Evolutionary conservation across 768 basidiomycete species (phyloP), one percentile per base, ranked within the genome.

Genomic region (Kwoniella sp.): DNA sequence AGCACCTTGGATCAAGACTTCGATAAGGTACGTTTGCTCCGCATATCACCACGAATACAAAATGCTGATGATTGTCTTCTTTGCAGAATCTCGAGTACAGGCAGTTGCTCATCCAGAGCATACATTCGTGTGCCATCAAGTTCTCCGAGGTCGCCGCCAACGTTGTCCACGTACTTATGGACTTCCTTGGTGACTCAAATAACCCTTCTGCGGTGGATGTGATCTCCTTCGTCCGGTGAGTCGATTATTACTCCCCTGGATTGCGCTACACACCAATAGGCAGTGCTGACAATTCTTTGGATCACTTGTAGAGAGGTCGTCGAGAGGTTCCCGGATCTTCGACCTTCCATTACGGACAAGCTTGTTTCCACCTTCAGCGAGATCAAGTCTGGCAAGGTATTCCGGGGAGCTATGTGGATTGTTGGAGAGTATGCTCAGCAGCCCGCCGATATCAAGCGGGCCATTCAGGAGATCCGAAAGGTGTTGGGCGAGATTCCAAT

Each of bases 401-500:
- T 91, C 85, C 88, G 93, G 4, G 96, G 95, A 7, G 86, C 97
- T 20, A 85, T 98, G 54, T 98, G 96, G 95, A 96, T 98, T 69
- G 85, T 97, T n/a, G 95, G 96, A 68, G 95, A 98, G 82, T 99
- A 98, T 73, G 88, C 91, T 41, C 72, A 78, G 7, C 79, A 80
- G 22, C 47, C 51, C 52, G 53, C 66, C 60, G 91, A 91, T 64
- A 91, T 97, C 66, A 84, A 87, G 65, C 84, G 81, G 51, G 85
- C 88, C 1, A 87, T 96, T 85, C 83, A 83, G 53, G 90, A 92
- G 79, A 84, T 97, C 50, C 84, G 93, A 61, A 88, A 88, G 76
- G 89, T 92, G 15, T 82, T 99, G 37, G 95, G 96, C 15, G 96
- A 99, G 83, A 90, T 99, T n/a, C 96, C 96, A 4, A 97, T 99